Evolutionary conservation across 2,329 filamentous ascomycete species (phyloP), one percentile per base, ranked within the genome.

Genomic region (Colletotrichum kahawae): DNA sequence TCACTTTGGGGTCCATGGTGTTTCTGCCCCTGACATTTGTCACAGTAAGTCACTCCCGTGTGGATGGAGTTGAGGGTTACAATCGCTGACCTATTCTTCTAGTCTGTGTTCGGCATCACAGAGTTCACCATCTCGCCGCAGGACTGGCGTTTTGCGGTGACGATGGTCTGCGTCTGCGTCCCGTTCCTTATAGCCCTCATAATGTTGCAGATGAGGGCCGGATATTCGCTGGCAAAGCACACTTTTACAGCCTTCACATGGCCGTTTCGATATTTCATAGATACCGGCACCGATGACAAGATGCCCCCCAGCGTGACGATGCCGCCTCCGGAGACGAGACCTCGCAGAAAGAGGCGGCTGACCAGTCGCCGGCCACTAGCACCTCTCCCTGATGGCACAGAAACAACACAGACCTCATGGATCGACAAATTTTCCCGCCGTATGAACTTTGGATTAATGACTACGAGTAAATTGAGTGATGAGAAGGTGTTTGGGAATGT

Each of bases 121-220:
- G 83, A 86, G 31, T 86, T 89, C 77, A 81, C 81, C 13, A 84
- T 86, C 56, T 78, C 84, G 2, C 81, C 84, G 9, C 77, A 82
- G 2, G 86, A 89, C 79, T 88, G 85, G 84, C 82, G 82, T 13
- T 89, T 89, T 75, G 80, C 84, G 21, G 80, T 87, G 16, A 93
- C 90, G 80, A 96, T 95, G 78, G 93, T 92, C 8, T 92, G 91
- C 82, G 92, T 89, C 57, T 89, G 87, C 79, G 83, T 89, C 3
- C 88, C 87, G 27, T 89, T 89, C 77, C 87, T 89, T 79, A 76
- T 88, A 29, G 80, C 88, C 27, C 84, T 89, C 71, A 83, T 87
- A 43, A 82, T 88, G 34, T 80, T 89, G 38, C 87, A 89, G 70
- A 87, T 84, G 8, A 82, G 84, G 31, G 81, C 82, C 24, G 86